A percentile compares a stretch with the other conserved stretches of the same genome.
These are phyloP conservation scores for Aureobasidium pullulans DNA, from an alignment of 2,329 filamentous ascomycete genomes.

Conservation along the genomic window DNA sequence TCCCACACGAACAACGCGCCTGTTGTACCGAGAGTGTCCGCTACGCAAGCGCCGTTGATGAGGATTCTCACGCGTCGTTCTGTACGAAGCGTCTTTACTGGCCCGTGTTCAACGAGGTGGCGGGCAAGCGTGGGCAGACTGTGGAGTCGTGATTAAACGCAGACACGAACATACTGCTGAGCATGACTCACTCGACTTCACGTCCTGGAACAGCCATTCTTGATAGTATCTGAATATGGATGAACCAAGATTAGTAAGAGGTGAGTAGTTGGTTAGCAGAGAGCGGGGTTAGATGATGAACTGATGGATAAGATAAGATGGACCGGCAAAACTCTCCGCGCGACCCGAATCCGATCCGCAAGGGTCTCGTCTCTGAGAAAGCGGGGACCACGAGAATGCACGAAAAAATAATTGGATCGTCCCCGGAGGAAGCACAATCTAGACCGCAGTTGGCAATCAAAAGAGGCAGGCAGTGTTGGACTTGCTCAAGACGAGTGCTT, in stretches of 20 bases:
- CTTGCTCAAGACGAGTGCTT: neutral
- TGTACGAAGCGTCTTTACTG: slow-evolving; percentile 26
- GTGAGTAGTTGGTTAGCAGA: neutral
- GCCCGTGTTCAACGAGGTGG: slow-evolving; percentile 34
- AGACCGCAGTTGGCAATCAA: neutral
- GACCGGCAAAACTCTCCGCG: neutral
- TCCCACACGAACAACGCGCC: slow-evolving; percentile 31
- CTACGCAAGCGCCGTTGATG: slow-evolving; percentile 27
- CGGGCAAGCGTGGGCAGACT: slow-evolving; percentile 35
- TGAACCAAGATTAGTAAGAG: neutral
- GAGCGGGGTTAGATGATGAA: neutral
- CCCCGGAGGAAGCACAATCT: neutral
- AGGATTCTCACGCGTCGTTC: slow-evolving; percentile 27
- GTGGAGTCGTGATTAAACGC: neutral
- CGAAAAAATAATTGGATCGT: neutral
- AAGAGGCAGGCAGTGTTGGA: neutral
- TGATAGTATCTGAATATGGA: neutral
- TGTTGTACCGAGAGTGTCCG: slow-evolving; percentile 28
- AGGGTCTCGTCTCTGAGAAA: neutral
- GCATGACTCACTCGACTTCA: neutral
- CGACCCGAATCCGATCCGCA: neutral
- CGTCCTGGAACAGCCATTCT: slow-evolving; percentile 10
- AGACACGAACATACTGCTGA: neutral
- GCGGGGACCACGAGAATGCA: neutral
- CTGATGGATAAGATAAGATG: slow-evolving; percentile 2